A percentile compares a stretch with the other conserved stretches of the same genome.
Conservation (phyloP, 2,329 filamentous ascomycete genomes). For the Pseudohalonectria lignicola region DNA sequence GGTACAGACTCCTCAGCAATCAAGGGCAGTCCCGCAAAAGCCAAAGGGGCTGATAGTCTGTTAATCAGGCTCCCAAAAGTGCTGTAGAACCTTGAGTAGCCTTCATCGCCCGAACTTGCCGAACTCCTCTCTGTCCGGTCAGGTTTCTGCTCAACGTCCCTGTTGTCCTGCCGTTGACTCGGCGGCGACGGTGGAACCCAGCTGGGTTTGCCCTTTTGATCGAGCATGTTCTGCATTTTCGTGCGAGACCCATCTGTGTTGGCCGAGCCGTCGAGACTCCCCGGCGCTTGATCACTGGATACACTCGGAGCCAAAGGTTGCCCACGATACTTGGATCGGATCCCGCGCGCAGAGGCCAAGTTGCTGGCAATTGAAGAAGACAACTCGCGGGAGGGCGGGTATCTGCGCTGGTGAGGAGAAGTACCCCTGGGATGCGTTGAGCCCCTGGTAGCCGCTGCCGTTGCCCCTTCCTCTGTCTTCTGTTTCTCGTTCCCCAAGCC, state of each 20-base stretch:
- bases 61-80: conserved; percentile 85
- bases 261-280: conserved; percentile 50
- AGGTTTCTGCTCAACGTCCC: conserved; percentile 13
- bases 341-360: conserved; percentile 74
- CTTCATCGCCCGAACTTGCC: conserved; percentile 48
- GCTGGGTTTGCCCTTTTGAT: conserved; percentile 39
- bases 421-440: neutral
- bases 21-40: conserved; percentile 85
- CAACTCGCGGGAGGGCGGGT: conserved; percentile 53
- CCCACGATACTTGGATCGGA: conserved; percentile 52
- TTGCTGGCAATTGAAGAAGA: conserved; percentile 83
- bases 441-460: conserved; percentile 12
- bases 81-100: conserved; percentile 84
- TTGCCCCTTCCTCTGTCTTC: no score
- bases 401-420: conserved; percentile 31
- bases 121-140: conserved; percentile 5
- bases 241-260: conserved; percentile 36
- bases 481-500: no score
- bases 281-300: conserved; percentile 62
- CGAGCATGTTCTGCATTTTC: conserved; percentile 46
- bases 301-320: conserved; percentile 62
- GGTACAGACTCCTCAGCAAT: conserved; percentile 35
- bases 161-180: conserved; percentile 12
- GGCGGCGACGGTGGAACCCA: conserved; percentile 34
- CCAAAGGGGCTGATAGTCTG: conserved; percentile 77